Conservation (phyloP, 2,329 filamentous ascomycete genomes). For the Hortaea sp. region DNA sequence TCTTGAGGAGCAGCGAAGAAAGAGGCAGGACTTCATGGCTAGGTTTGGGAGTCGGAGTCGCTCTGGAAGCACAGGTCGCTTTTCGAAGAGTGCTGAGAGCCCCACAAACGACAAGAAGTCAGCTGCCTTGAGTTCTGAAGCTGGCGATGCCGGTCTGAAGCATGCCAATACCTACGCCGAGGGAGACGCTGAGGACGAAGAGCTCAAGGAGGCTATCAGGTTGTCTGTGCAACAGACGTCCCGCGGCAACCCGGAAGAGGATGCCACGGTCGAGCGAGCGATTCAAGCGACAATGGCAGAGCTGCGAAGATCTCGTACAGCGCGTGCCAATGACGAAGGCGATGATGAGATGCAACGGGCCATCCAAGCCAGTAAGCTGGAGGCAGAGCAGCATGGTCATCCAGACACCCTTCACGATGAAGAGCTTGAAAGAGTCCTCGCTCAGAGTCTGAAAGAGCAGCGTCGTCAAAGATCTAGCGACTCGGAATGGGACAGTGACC, state of each 20-base stretch:
- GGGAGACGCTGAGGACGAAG: slow-evolving; percentile 22
- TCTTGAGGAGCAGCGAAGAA: slow-evolving; percentile 26
- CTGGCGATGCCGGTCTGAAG: neutral
- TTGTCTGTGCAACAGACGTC: slow-evolving; percentile 61
- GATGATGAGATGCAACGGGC: slow-evolving; percentile 36
- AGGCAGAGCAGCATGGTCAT: slow-evolving; percentile 25
- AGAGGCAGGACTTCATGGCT: slow-evolving; percentile 15
- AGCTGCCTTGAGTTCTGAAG: neutral
- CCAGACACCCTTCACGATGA: slow-evolving; percentile 14
- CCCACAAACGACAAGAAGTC: neutral
- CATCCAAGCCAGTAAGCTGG: slow-evolving; percentile 25
- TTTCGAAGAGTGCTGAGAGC: neutral
- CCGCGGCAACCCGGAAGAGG: slow-evolving; percentile 57
- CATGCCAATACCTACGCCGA: slow-evolving; percentile 2
- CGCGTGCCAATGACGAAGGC: slow-evolving; percentile 28
- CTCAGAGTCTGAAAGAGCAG: slow-evolving; percentile 36
- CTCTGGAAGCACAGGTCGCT: neutral
- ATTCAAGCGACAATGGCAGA: slow-evolving; percentile 62
- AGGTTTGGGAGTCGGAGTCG: slow-evolving; percentile 3
- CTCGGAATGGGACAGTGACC: slow-evolving; percentile 12
- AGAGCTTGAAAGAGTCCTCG: slow-evolving; percentile 36
- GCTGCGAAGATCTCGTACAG: slow-evolving; percentile 31
- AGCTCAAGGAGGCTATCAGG: slow-evolving; percentile 63
- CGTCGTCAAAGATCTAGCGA: slow-evolving; percentile 13
- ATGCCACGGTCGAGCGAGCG: slow-evolving; percentile 60